phyloP scores from a whole-genome alignment of 192 early-diverging fungal genomes.

The Linnemannia schmuckeri region DNA sequence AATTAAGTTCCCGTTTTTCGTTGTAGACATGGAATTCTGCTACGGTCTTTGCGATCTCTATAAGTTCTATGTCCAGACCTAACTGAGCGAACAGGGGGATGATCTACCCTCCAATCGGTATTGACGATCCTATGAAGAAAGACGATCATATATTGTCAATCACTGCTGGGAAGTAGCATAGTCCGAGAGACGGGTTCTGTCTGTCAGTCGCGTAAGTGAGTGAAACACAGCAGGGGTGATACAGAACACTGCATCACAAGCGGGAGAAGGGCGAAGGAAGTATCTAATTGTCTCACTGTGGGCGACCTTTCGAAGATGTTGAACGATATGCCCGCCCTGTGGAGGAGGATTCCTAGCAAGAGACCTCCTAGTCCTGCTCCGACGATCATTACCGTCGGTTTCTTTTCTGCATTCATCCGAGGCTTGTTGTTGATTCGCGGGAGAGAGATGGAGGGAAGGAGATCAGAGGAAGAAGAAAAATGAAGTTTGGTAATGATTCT shows the following conservation, averaged over 20 bases:
- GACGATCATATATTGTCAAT: not conserved
- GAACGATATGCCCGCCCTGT: not conserved
- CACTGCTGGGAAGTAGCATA: not conserved
- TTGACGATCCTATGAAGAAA: not conserved
- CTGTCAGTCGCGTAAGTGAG: no score
- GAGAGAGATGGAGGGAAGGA: not conserved
- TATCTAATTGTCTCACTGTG: not conserved
- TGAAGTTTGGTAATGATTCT: not conserved
- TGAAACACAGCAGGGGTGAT: not conserved
- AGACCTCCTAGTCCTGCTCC: slow-evolving; percentile 1
- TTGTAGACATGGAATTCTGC: not conserved
- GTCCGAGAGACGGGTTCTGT: not conserved
- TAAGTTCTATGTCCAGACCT: slow-evolving; percentile 9
- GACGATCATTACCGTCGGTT: not conserved
- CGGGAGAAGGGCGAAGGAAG: no score
- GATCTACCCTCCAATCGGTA: not conserved
- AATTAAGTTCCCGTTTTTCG: not conserved
- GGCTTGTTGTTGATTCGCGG: not conserved
- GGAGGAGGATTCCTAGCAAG: not conserved
- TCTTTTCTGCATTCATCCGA: not conserved
- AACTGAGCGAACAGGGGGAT: slow-evolving; percentile 4
- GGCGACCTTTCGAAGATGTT: not conserved
- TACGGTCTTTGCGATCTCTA: not conserved
- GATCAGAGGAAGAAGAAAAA: not conserved
- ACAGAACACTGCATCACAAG: not conserved